Evolutionary conservation across 2,329 filamentous ascomycete genomes (phyloP).

Genomic region (Fusarium sp.): DNA sequence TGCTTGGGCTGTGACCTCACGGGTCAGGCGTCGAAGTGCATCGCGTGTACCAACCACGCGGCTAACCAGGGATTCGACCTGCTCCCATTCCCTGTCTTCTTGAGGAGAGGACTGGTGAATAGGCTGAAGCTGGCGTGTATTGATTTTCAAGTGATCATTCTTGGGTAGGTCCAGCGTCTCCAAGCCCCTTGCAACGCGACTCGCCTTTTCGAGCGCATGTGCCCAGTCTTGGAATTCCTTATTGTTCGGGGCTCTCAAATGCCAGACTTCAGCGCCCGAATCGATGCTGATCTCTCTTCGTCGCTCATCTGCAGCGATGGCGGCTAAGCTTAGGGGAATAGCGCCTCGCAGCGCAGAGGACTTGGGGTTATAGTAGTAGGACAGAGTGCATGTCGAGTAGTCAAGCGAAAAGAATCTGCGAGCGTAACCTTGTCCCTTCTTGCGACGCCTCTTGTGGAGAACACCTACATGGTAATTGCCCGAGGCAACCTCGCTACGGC

Average conservation of each 20-base stretch:
- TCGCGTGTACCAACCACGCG: constrained; percentile 88
- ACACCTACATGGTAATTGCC: constrained; percentile 80
- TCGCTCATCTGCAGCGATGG: constrained; percentile 87
- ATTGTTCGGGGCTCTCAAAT: constrained; percentile 81
- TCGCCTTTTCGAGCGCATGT: constrained; percentile 82
- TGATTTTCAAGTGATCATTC: constrained; percentile 41
- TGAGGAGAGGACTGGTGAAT: constrained; percentile 51
- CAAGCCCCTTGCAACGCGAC: constrained; percentile 67
- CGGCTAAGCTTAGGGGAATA: constrained; percentile 89
- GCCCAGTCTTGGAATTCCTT: constrained; percentile 92
- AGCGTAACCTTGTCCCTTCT: constrained; percentile 93
- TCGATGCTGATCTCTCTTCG: constrained; percentile 94
- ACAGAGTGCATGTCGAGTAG: constrained; percentile 91
- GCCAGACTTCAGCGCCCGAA: constrained; percentile 97
- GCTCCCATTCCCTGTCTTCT: constrained; percentile 86
- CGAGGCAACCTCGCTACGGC: constrained; percentile 57
- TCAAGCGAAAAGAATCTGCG: constrained; percentile 95
- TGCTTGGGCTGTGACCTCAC: constrained; percentile 73
- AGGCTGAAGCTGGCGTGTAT: constrained; percentile 38
- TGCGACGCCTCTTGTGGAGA: constrained; percentile 87
- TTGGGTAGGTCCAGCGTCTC: constrained; percentile 48
- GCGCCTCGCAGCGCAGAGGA: constrained; percentile 91
- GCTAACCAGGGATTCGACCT: constrained; percentile 85
- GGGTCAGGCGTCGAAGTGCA: constrained; percentile 84
- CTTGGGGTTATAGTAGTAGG: constrained; percentile 94